Evolutionary conservation across 225 moss, liverwort and hornwort species (phyloP).

Genomic region (Marchantia paleacea): DNA sequence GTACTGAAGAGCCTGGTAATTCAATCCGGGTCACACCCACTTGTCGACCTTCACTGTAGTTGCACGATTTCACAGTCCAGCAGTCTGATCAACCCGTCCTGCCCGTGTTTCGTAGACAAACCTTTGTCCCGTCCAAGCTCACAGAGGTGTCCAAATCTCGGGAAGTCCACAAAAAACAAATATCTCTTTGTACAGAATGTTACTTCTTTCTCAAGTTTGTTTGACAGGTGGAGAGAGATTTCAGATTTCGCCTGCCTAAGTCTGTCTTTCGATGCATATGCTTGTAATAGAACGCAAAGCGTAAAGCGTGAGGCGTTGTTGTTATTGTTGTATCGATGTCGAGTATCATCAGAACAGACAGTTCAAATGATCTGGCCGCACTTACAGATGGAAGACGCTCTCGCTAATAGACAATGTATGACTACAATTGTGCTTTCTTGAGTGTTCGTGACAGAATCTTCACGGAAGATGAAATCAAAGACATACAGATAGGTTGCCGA

Average conservation of each 20-base stretch:
- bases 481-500: no score
- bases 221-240: background rate
- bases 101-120: background rate
- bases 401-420: no score
- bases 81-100: background rate
- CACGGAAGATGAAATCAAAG: no score
- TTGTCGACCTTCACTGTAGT: background rate
- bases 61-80: background rate
- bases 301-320: background rate
- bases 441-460: no score
- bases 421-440: no score
- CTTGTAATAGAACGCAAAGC: background rate
- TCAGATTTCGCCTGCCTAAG: background rate
- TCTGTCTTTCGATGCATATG: background rate
- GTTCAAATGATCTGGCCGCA: no score
- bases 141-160: background rate
- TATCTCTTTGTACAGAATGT: background rate
- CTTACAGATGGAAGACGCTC: no score
- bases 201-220: background rate
- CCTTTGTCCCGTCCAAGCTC: background rate
- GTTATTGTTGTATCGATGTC: background rate
- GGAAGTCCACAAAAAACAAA: background rate
- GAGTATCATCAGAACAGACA: no score
- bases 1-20: slow-evolving; percentile 6
- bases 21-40: background rate